Percentiles rank a stretch among this genome's conserved stretches.
phyloP scores from a whole-genome alignment of 1,284 basidiomycete species.

The Gomphus sp. region DNA sequence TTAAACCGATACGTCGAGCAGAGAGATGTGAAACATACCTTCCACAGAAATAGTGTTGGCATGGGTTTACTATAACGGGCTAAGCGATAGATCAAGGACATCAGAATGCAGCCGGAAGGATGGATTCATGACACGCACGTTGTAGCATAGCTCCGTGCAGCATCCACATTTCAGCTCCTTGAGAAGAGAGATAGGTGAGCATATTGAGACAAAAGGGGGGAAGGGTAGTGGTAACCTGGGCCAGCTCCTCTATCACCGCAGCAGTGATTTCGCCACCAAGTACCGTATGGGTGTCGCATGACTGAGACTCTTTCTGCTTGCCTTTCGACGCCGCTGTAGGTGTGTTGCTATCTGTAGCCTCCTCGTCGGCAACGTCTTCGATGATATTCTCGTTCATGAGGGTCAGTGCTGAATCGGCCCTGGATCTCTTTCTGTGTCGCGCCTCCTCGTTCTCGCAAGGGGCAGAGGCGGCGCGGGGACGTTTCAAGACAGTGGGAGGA shows the following conservation, averaged over 20 bases:
- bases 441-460: conserved; percentile 7
- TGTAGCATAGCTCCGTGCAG: conserved; percentile 67
- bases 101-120: background rate
- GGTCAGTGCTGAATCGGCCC: background rate
- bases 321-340: background rate
- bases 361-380: background rate
- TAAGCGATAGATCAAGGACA: conserved; percentile 14
- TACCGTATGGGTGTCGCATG: background rate
- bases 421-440: conserved; percentile 6
- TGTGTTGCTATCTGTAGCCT: background rate
- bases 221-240: background rate
- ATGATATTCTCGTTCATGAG: conserved; percentile 1
- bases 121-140: conserved; percentile 2
- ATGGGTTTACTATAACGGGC: conserved; percentile 68
- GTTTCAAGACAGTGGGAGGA: background rate
- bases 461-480: conserved; percentile 3
- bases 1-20: background rate
- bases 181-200: background rate
- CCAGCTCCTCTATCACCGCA: conserved; percentile 7
- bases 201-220: background rate
- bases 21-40: conserved; percentile 38
- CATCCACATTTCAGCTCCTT: conserved; percentile 76
- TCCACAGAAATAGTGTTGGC: conserved; percentile 80
- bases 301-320: background rate
- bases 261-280: background rate